Base-by-base conservation (phyloP, 2,329 filamentous ascomycete genomes). In the Penicillium sp. region DNA sequence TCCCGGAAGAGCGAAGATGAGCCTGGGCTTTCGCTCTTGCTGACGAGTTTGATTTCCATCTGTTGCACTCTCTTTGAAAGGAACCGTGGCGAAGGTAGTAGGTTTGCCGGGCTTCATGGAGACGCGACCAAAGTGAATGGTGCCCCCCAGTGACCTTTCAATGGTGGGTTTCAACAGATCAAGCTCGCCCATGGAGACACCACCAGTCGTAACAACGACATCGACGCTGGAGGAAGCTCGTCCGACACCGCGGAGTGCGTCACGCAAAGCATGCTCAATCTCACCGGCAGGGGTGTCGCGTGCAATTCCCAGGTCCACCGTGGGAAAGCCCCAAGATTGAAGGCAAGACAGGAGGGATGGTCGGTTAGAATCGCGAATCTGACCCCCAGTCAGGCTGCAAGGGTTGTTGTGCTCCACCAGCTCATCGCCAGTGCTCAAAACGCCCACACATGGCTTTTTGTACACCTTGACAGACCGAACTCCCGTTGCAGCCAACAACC, bases 81-180 rank as follows among this genome's bases (percentile, higher is more conserved):
- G 84, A 0, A 97, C 79, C 0, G 89, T 96, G 2, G 93, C 93
- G 67, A 98, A 98, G 0, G 93, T 98, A 0, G 90, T 96, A 2
- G 93, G 93, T 70, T 97, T 98, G 4, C 93, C 93, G 0, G 93
- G 93, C 73, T 98, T 98, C 93, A 98, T 97, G 46, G 85, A 81
- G 3, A 98, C 93, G 3, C 93, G 85, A 25, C 93, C 93, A 60
- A 98, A 98, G 69, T 96, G 93, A 56, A 98, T 95, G 0, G 85
- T 93, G 6, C 93, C 93, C 48, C 90, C 89, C 1, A 98, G 80
- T 1, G 83, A 78, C 37, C 91, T 85, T 73, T 97, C 93, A 60
- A 98, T 88, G 0, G 91, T 97, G 0, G 93, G 91, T 67, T 98
- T 98, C 18, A 98, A 81, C 6, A 98, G 83, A 68, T 98, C 93